phyloP scores from a whole-genome alignment of 2,329 filamentous ascomycete species.

The Neoscytalidium dimidiatum region DNA sequence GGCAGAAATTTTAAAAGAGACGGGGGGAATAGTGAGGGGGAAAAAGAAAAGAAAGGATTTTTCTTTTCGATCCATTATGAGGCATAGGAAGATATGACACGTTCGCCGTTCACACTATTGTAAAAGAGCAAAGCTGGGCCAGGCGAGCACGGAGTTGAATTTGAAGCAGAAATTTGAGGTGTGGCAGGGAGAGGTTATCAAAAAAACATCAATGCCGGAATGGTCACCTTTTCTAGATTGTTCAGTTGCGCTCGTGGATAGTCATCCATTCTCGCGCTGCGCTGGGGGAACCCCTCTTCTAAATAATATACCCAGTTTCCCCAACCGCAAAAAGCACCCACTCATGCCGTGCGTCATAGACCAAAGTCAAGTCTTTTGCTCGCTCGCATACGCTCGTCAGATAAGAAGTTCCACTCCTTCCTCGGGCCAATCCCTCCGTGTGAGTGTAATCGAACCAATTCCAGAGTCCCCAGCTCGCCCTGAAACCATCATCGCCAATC shows the following conservation, averaged over 20 bases:
- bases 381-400: too few species aligned
- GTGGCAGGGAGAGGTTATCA: not conserved
- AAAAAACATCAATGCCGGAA: not conserved
- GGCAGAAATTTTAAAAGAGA: slow-evolving; percentile 13
- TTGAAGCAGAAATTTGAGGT: not conserved
- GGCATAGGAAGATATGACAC: not conserved
- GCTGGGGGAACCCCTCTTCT: not conserved
- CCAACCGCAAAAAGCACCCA: not conserved
- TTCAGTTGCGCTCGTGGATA: not conserved
- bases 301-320: slow-evolving; percentile 6
- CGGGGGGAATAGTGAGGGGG: not conserved
- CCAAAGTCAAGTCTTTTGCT: too few species aligned
- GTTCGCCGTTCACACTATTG: not conserved
- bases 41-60: too few species aligned
- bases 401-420: too few species aligned
- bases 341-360: too few species aligned
- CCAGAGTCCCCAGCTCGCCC: too few species aligned
- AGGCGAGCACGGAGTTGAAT: not conserved
- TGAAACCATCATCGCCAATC: too few species aligned
- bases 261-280: not conserved
- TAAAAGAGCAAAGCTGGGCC: not conserved
- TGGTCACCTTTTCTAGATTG: not conserved
- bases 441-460: too few species aligned
- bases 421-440: too few species aligned
- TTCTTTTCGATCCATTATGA: too few species aligned